Evolutionary conservation across 2,329 filamentous ascomycete genomes (phyloP).

Genomic region (Rutstroemia sp.): DNA sequence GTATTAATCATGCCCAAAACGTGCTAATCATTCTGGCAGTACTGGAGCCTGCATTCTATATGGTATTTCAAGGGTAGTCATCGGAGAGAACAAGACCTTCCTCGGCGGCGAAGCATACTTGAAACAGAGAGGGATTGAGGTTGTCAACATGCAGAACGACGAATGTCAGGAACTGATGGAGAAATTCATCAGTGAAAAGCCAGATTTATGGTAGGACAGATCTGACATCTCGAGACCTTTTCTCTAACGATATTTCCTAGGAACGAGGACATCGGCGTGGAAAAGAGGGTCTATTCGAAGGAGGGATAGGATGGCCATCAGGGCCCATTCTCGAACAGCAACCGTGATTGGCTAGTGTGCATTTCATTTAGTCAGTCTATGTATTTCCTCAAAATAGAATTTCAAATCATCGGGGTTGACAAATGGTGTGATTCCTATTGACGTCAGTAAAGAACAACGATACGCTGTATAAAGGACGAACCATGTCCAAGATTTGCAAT

Average conservation of each 20-base stretch:
- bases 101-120: conserved; percentile 63
- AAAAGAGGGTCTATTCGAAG: conserved; percentile 35
- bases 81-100: conserved; percentile 72
- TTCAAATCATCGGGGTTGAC: conserved; percentile 90
- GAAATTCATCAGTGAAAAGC: conserved; percentile 64
- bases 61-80: conserved; percentile 64
- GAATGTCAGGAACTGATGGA: conserved; percentile 64
- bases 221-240: not conserved
- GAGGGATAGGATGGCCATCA: conserved; percentile 1
- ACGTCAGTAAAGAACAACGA: conserved; percentile 13
- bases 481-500: conserved; percentile 96
- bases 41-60: conserved; percentile 72
- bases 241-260: conserved; percentile 27
- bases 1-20: not conserved
- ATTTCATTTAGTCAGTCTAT: conserved; percentile 47
- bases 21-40: conserved; percentile 21
- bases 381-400: conserved; percentile 91
- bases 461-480: conserved; percentile 36
- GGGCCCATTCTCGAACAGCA: too few species aligned
- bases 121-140: conserved; percentile 59
- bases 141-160: conserved; percentile 59
- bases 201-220: conserved; percentile 55
- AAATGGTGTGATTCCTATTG: conserved; percentile 78
- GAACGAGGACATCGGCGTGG: conserved; percentile 53
- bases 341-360: not conserved